These are phyloP conservation scores for Candida gigantensis DNA, from an alignment of 1,139 yeast genomes.

Conservation along the genomic window DNA sequence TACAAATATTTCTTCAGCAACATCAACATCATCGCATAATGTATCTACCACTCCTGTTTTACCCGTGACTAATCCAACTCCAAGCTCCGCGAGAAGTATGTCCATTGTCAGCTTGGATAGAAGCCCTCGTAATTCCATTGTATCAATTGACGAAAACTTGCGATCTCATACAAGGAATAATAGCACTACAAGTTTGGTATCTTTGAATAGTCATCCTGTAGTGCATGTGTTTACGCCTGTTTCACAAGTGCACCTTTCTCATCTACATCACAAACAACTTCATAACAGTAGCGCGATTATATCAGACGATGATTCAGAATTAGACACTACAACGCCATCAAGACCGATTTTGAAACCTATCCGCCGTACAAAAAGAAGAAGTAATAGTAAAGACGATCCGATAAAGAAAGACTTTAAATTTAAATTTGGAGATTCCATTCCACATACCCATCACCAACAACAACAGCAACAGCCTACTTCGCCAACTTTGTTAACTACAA, in stretches of 20 bases:
- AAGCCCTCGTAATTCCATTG: conserved; percentile 46
- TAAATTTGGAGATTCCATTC: conserved; percentile 24
- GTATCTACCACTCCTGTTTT: conserved; percentile 3
- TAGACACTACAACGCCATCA: conserved; percentile 22
- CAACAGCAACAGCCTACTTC: conserved; percentile 12
- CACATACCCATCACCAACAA: conserved; percentile 10
- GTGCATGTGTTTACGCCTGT: conserved; percentile 1
- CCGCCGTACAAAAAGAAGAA: conserved; percentile 17
- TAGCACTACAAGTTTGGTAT: conserved; percentile 32
- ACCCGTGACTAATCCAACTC: conserved; percentile 12
- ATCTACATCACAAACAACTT: conserved; percentile 4
- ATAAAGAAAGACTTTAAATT: conserved; percentile 34
- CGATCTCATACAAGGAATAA: conserved; percentile 34
- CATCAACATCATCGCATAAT: conserved; percentile 5
- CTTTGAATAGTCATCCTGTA: conserved; percentile 14
- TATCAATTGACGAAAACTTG: conserved; percentile 38
- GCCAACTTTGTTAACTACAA: conserved; percentile 17
- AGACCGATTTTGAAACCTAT: conserved; percentile 21
- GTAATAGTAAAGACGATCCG: conserved; percentile 11
- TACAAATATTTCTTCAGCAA: conserved; percentile 2
- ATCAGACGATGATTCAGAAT: conserved; percentile 41
- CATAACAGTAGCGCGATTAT: conserved; percentile 21
- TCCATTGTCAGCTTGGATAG: conserved; percentile 39
- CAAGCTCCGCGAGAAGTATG: conserved; percentile 30
- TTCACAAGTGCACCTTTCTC: not conserved